Conservation (phyloP, 148 eudicot genomes). For the Rhododendron williamsianum region DNA sequence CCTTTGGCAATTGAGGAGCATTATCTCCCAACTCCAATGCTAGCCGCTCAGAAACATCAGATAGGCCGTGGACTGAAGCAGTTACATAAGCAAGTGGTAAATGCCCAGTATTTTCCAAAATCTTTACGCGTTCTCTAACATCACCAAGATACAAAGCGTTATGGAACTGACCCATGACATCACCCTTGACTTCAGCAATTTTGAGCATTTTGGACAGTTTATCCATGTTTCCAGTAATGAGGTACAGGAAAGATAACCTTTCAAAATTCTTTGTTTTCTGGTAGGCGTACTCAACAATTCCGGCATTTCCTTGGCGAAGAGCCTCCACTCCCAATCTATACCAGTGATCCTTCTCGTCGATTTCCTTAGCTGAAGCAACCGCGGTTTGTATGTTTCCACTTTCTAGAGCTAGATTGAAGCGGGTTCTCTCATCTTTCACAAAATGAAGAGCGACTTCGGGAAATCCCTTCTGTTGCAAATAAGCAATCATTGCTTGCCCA, state of each 20-base stretch:
- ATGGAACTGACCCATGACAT: constrained; percentile 84
- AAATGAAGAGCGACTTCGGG: constrained; percentile 87
- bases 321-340: constrained; percentile 74
- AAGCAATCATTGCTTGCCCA: constrained; percentile 86
- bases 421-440: constrained; percentile 77
- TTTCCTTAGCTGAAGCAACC: constrained; percentile 78
- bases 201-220: constrained; percentile 68
- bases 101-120: constrained; percentile 64
- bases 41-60: constrained; percentile 52
- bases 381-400: constrained; percentile 77
- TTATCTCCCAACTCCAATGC: constrained; percentile 59
- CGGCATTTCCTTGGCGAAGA: constrained; percentile 81
- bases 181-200: constrained; percentile 72
- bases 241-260: constrained; percentile 67
- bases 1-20: constrained; percentile 47
- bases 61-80: constrained; percentile 62
- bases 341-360: constrained; percentile 83
- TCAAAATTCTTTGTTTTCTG: constrained; percentile 77
- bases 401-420: constrained; percentile 68
- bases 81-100: constrained; percentile 70
- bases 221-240: constrained; percentile 62
- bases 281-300: constrained; percentile 73
- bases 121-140: constrained; percentile 59
- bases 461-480: constrained; percentile 82
- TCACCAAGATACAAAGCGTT: constrained; percentile 75